These are phyloP conservation scores for Leishmania arabica DNA, from an alignment of 208 protist species.

Conservation along the genomic window DNA sequence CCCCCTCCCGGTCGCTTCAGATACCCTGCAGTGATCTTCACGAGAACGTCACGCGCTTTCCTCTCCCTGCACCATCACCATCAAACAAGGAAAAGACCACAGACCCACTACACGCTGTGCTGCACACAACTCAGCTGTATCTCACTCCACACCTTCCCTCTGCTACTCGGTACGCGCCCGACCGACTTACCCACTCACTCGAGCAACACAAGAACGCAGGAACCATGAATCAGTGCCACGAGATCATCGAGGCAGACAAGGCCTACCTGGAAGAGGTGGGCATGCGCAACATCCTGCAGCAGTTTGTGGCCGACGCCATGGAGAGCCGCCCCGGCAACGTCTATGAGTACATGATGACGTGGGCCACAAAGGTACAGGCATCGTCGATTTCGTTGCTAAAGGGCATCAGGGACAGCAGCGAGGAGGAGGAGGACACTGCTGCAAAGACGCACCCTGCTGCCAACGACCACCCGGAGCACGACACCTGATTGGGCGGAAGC, in stretches of 20 bases:
- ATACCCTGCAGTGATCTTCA: background rate
- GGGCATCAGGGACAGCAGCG: background rate
- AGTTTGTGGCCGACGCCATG: conserved; percentile 57
- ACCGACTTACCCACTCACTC: background rate
- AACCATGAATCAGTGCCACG: conserved; percentile 18
- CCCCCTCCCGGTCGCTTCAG: background rate
- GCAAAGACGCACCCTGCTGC: background rate
- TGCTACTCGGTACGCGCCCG: background rate
- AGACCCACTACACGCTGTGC: background rate
- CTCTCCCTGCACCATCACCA: background rate
- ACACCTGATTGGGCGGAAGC: no score
- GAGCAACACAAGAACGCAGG: background rate
- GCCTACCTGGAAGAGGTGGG: conserved; percentile 59
- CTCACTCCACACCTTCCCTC: background rate
- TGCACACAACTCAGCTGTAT: background rate
- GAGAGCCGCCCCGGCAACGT: conserved; percentile 47
- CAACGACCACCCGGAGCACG: background rate
- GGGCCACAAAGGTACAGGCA: conserved; percentile 24
- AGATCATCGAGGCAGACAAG: conserved; percentile 32
- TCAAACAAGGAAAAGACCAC: background rate
- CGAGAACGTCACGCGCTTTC: background rate
- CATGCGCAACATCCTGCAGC: conserved; percentile 51
- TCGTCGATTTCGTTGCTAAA: conserved; percentile 5
- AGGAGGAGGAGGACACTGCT: background rate
- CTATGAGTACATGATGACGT: conserved; percentile 54